Conservation (phyloP, 495 filamentous ascomycete genomes). For the Aspergillus wentii region DNA sequence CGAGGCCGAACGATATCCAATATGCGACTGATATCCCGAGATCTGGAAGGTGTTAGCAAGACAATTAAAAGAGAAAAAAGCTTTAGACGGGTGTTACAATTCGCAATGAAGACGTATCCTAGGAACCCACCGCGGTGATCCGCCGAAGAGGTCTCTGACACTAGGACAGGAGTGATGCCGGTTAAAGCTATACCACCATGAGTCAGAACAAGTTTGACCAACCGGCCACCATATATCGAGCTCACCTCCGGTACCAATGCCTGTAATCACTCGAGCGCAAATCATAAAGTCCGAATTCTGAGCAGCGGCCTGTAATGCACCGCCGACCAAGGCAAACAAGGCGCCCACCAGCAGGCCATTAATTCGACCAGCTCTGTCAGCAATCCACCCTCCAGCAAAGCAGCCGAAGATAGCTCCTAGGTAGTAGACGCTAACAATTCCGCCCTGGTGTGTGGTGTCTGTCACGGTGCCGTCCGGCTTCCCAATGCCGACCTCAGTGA, state of each 20-base stretch:
- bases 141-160: conserved; percentile 47
- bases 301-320: conserved; percentile 46
- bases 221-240: conserved; percentile 1
- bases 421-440: conserved; percentile 52
- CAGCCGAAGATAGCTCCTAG: conserved; percentile 51
- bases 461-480: conserved; percentile 31
- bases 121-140: conserved; percentile 43
- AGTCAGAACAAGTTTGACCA: conserved; percentile 6
- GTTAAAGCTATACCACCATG: conserved; percentile 32
- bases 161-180: conserved; percentile 46
- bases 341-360: conserved; percentile 49
- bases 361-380: conserved; percentile 50
- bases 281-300: conserved; percentile 50
- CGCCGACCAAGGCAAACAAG: conserved; percentile 49
- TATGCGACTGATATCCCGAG: conserved; percentile 58
- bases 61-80: not conserved
- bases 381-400: conserved; percentile 46
- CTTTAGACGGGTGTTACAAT: conserved; percentile 26
- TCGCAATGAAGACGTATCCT: conserved; percentile 50
- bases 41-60: conserved; percentile 24
- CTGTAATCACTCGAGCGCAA: conserved; percentile 50
- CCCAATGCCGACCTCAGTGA: conserved; percentile 31
- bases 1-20: conserved; percentile 57
- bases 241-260: conserved; percentile 47
- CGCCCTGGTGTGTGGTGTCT: conserved; percentile 35